Base-by-base conservation (phyloP, 2,329 filamentous ascomycete genomes). In the Hypoxylon sp. region DNA sequence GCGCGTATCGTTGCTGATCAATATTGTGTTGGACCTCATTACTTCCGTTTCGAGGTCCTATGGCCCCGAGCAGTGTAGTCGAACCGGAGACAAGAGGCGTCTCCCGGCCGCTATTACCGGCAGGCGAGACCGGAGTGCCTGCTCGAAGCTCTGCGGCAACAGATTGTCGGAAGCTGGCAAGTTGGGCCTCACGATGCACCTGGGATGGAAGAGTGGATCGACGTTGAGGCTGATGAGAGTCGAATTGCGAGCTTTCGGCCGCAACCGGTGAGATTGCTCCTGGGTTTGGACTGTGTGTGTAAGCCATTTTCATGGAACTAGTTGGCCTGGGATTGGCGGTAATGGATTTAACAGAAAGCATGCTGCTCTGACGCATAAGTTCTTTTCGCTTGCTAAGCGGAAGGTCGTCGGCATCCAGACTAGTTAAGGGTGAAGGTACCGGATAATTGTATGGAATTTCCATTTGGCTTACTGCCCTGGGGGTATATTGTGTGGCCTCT, bases 331-430 rank as follows among this genome's bases (percentile, higher is more conserved):
- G 64, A 60, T 59, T 71, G 23, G 55, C 57, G 17, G 50, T 49
- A 46, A 36, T 48, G 9, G 68, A 72, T 3, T 66, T 53, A 14
- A 70, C 64, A 0, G 73, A 78, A 43, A 80, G 76, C 51, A 82
- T 68, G 73, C 83, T 85, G 68, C 77, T 83, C 45, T 87, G 85
- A 32, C 86, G 87, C 60, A 92, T 87, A 28, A 91, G 78, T 49
- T 87, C 81, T 60, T 85, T 86, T 46, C 92, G 89, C 73, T 91
- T 87, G 45, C 88, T 91, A 17, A 96, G 83, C 0, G 92, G 90
- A 71, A 95, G 83, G 61, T 94, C 87, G 66, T 94, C 92, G 1
- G 85, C 82, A 70, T 88, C 86, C 17, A 81, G 75, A 19, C 76
- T 76, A 7, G 76, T 36, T 10, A 69, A 57, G 65, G 60, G 72